Percentiles rank a stretch among this genome's conserved stretches.
Conservation (phyloP, 495 filamentous ascomycete species). For the Xylaria acuta region DNA sequence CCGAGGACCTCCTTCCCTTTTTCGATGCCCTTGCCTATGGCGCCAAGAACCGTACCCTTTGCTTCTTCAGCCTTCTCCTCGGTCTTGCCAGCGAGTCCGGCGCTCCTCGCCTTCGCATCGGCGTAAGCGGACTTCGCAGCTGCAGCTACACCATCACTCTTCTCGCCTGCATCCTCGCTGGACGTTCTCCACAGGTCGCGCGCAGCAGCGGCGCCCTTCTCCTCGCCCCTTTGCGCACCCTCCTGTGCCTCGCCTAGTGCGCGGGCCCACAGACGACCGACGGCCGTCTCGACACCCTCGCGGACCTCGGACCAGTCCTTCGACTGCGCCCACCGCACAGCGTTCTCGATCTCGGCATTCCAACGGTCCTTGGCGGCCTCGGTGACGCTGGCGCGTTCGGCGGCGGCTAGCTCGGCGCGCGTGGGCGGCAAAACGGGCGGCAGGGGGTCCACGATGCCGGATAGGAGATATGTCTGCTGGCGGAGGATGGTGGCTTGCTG, state of each 20-base stretch:
- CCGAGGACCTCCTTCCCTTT: slow-evolving; percentile 40
- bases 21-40: slow-evolving; percentile 43
- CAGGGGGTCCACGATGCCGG: slow-evolving; percentile 57
- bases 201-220: slow-evolving; percentile 26
- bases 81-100: slow-evolving; percentile 22
- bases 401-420: slow-evolving; percentile 49
- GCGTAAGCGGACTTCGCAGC: slow-evolving; percentile 41
- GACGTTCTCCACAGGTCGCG: slow-evolving; percentile 35
- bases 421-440: slow-evolving; percentile 52
- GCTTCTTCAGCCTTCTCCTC: slow-evolving; percentile 34
- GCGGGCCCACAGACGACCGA: slow-evolving; percentile 40
- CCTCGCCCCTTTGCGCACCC: slow-evolving; percentile 25
- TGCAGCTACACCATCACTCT: slow-evolving; percentile 31
- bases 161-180: slow-evolving; percentile 35
- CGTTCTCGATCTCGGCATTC: slow-evolving; percentile 75
- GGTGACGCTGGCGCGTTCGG: slow-evolving; percentile 55
- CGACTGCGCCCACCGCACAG: slow-evolving; percentile 71
- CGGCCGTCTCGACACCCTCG: slow-evolving; percentile 56
- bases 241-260: slow-evolving; percentile 31
- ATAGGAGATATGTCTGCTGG: slow-evolving; percentile 69
- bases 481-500: slow-evolving; percentile 74
- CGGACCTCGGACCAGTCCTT: slow-evolving; percentile 67
- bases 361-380: slow-evolving; percentile 79
- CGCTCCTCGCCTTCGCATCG: slow-evolving; percentile 38
- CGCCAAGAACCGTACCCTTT: slow-evolving; percentile 38